Conservation (phyloP, 257 asterid genomes). For the Petunia axillaris region DNA sequence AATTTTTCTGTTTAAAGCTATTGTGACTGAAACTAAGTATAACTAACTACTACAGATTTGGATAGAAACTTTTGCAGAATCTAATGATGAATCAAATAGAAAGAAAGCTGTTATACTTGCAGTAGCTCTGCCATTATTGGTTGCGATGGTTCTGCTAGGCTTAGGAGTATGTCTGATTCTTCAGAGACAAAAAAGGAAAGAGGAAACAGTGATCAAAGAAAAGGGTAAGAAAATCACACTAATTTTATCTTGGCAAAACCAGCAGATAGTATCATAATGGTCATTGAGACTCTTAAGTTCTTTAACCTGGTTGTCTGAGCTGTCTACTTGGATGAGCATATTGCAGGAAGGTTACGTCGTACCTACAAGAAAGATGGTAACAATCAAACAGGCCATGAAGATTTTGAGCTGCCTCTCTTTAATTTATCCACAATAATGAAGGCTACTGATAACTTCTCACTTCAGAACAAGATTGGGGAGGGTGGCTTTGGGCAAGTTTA, state of each 20-base stretch:
- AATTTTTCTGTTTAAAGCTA: not conserved
- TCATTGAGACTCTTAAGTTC: not conserved
- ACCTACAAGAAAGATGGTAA: not conserved
- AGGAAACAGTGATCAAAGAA: not conserved
- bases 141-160: not conserved
- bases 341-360: not conserved
- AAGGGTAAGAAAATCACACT: constrained; percentile 7
- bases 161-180: not conserved
- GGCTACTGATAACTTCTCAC: constrained; percentile 41
- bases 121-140: not conserved
- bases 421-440: constrained; percentile 29
- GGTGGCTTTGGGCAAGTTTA: constrained; percentile 45
- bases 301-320: constrained; percentile 15
- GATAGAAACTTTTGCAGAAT: constrained; percentile 19
- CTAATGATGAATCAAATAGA: not conserved
- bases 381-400: not conserved
- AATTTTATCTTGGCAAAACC: not conserved
- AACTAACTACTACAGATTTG: not conserved
- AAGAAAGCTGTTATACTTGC: not conserved
- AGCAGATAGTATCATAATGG: not conserved
- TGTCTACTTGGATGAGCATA: not conserved
- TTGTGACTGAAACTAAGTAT: not conserved
- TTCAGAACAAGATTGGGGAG: constrained; percentile 37
- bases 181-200: constrained; percentile 20
- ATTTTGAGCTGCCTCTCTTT: constrained; percentile 37